Evolutionary conservation across 306 rosid species (phyloP), one percentile per base, ranked within the genome.

Genomic region (Prinsepia uniflora): DNA sequence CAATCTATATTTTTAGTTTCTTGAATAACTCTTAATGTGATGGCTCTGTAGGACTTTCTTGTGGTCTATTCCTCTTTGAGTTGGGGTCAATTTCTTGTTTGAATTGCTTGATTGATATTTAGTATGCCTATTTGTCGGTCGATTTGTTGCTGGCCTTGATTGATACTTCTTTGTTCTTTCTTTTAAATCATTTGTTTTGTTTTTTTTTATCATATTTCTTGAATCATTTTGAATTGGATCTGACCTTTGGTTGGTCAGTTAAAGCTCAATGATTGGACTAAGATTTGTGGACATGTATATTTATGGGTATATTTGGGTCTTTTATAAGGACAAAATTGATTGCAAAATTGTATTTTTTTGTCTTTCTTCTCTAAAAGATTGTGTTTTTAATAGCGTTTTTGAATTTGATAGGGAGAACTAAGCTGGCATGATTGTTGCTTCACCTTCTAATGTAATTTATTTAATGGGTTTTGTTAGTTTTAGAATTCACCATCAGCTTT

Each of bases 401-500:
- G 72, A 73, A 63, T 41, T 30, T 55, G 17, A 39, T 39, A 73
- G 75, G 57, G 67, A 24, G 65, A 56, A 70, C 65, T 54, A 15
- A n/a, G 74, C 56, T 70, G 54, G 44, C 74, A 69, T 40, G 55
- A 15, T 39, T 36, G 39, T 53, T 47, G 15, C 40, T 68, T 70
- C 54, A 24, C 46, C 50, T 52, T 78, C 13, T 55, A 15, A 17
- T 53, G 60, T 24, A 54, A 63, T 71, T 66, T 64, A 55, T 45
- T 65, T 43, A 15, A 42, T 55, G 43, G 73, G 64, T 11, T 12
- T 10, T 57, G 45, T 42, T 36, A 1, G 63, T 48, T 63, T 36
- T 54, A 47, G 73, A 36, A 34, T 72, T 81, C 86, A 66, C 75
- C 52, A 13, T 79, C 77, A 59, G 59, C 18, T n/a, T 52, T 52